Percentiles rank a stretch among this genome's conserved stretches.
Conservation (phyloP, 352 stramenopile species). For the Globisporangium polare region DNA sequence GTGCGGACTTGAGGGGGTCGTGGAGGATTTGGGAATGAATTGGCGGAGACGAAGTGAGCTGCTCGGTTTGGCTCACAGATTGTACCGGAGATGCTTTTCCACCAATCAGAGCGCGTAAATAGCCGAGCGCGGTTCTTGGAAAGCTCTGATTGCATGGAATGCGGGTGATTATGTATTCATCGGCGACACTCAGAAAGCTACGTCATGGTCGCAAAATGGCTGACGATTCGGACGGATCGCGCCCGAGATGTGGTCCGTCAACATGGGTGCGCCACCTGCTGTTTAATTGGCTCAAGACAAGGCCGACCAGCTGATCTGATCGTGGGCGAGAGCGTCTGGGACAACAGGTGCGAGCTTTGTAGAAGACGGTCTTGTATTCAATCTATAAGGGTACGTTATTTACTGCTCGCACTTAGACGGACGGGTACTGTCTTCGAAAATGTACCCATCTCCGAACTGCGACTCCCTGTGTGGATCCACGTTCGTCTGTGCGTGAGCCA, state of each 20-base stretch:
- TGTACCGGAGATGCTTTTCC: neutral
- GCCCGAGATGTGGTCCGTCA: slow-evolving; percentile 1
- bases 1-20: neutral
- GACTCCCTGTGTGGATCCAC: too few species aligned
- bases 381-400: too few species aligned
- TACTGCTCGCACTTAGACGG: too few species aligned
- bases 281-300: neutral
- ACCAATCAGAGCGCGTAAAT: neutral
- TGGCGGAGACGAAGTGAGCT: neutral
- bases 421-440: too few species aligned
- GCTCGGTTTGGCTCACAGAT: neutral
- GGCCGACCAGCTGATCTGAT: too few species aligned
- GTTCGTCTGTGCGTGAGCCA: too few species aligned
- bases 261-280: neutral
- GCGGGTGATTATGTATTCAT: neutral
- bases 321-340: too few species aligned
- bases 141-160: neutral
- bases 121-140: neutral
- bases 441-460: too few species aligned
- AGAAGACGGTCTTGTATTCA: too few species aligned
- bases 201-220: neutral
- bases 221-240: neutral
- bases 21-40: slow-evolving; percentile 6
- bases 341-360: too few species aligned
- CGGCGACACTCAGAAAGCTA: neutral